These are phyloP conservation scores for Limonium bicolor DNA, from an alignment of 148 eudicot species.

Conservation along the genomic window DNA sequence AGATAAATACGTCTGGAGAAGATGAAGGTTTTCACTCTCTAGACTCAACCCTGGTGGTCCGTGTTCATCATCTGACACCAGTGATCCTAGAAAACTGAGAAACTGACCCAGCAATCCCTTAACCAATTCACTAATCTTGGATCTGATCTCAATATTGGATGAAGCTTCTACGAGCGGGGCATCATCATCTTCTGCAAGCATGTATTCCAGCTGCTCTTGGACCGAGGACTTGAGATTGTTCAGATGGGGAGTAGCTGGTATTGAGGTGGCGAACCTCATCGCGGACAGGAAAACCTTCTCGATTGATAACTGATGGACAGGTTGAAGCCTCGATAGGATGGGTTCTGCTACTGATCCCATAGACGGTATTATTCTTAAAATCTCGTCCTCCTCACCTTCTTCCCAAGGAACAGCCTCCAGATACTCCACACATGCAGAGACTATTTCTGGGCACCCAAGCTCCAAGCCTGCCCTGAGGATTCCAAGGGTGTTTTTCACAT, in stretches of 20 bases:
- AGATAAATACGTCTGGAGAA: slow-evolving; percentile 22
- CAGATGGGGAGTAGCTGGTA: slow-evolving; percentile 37
- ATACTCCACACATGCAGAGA: slow-evolving; percentile 53
- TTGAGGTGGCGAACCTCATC: slow-evolving; percentile 53
- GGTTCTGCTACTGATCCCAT: slow-evolving; percentile 49
- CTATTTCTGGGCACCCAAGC: slow-evolving; percentile 57
- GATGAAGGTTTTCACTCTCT: slow-evolving; percentile 13
- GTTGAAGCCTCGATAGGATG: slow-evolving; percentile 70
- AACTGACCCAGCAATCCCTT: slow-evolving; percentile 34
- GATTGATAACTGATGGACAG: slow-evolving; percentile 34
- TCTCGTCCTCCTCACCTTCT: slow-evolving; percentile 84
- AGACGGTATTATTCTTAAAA: slow-evolving; percentile 39
- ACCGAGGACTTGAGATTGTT: slow-evolving; percentile 51
- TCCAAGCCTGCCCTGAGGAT: slow-evolving; percentile 52
- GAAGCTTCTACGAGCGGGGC: slow-evolving; percentile 47
- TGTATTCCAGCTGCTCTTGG: slow-evolving; percentile 84
- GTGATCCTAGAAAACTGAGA: slow-evolving; percentile 23
- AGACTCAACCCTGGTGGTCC: slow-evolving; percentile 16
- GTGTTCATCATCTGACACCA: slow-evolving; percentile 12
- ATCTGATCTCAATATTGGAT: slow-evolving; percentile 42
- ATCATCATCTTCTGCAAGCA: slow-evolving; percentile 91
- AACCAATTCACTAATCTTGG: slow-evolving; percentile 28
- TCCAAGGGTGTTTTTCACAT: slow-evolving; percentile 69
- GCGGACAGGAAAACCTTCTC: slow-evolving; percentile 50
- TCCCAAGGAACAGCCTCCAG: slow-evolving; percentile 94